Evolutionary conservation across 164 flowering plant species (phyloP).

Genomic region (Stephania cephalantha): DNA sequence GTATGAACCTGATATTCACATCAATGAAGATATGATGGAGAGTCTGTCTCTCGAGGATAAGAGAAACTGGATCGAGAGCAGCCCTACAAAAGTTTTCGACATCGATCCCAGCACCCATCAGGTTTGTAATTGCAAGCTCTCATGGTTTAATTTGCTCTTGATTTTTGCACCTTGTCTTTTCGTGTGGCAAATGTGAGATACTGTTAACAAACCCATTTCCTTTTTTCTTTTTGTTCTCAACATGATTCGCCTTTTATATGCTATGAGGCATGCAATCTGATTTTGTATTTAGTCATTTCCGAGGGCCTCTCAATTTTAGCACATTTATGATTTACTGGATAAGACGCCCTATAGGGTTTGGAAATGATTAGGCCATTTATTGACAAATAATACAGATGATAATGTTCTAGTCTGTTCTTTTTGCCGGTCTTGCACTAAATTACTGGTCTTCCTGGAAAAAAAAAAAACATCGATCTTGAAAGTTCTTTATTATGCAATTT

Average conservation of each 20-base stretch:
- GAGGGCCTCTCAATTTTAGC: neutral
- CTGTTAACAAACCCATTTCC: neutral
- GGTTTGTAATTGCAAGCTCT: conserved; percentile 28
- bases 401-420: neutral
- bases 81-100: conserved; percentile 91
- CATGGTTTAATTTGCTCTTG: neutral
- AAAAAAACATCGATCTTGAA: neutral
- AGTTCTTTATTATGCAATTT: neutral
- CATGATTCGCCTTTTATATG: neutral
- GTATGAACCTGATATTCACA: conserved; percentile 86
- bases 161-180: neutral
- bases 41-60: conserved; percentile 71
- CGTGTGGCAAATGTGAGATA: neutral
- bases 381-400: neutral
- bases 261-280: neutral
- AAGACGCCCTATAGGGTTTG: no score
- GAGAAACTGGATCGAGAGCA: conserved; percentile 62
- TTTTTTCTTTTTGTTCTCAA: neutral
- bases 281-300: neutral
- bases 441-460: neutral
- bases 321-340: no score
- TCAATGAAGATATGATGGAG: conserved; percentile 91
- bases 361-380: no score
- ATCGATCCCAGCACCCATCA: conserved; percentile 65
- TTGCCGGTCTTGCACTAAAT: neutral